Conservation (phyloP, 1,139 yeast species). For the Hyphopichia buzzinii region DNA sequence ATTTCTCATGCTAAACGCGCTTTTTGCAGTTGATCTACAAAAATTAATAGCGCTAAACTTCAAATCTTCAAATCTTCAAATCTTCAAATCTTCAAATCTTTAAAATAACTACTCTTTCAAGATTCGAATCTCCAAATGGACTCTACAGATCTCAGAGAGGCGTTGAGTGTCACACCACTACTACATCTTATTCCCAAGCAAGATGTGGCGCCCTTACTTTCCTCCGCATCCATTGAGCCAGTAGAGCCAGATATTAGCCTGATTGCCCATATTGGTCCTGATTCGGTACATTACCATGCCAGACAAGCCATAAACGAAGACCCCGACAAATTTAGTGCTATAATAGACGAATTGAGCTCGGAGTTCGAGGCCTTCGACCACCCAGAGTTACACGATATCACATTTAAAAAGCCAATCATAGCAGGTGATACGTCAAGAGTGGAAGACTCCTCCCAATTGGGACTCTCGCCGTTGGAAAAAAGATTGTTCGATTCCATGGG, state of each 20-base stretch:
- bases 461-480: conserved; percentile 9
- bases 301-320: conserved; percentile 12
- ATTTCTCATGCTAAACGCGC: too few relatives aligned
- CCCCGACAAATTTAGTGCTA: conserved; percentile 11
- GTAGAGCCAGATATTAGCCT: conserved; percentile 1
- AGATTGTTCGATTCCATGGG: conserved; percentile 7
- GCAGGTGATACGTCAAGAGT: conserved; percentile 1
- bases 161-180: conserved; percentile 27
- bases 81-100: too few relatives aligned
- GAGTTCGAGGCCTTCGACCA: conserved; percentile 17
- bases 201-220: conserved; percentile 21
- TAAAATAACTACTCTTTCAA: too few relatives aligned
- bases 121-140: conserved; percentile 13
- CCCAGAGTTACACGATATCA: conserved; percentile 15
- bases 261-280: background rate
- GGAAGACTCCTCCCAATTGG: background rate
- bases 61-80: too few relatives aligned
- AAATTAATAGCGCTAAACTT: too few relatives aligned
- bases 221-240: conserved; percentile 9
- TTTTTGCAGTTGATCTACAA: too few relatives aligned
- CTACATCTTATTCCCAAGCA: conserved; percentile 30
- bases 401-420: conserved; percentile 10
- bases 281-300: conserved; percentile 2
- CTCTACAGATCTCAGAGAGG: conserved; percentile 17
- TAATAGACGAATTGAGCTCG: conserved; percentile 13